These are phyloP conservation scores for Filosporella fistucella DNA, from an alignment of 495 filamentous ascomycete genomes.

Conservation along the genomic window DNA sequence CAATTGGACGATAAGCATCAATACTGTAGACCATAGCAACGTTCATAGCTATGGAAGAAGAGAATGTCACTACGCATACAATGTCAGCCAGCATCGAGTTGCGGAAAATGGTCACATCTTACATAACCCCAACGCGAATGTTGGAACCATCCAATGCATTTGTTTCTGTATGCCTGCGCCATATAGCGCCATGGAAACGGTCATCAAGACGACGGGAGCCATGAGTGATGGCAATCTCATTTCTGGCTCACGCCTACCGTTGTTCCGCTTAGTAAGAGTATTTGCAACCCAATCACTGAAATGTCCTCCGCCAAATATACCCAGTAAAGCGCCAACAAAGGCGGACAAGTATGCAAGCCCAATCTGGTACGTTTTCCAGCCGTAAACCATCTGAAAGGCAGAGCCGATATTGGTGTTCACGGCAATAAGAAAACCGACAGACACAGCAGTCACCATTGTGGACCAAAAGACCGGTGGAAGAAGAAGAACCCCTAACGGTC, in stretches of 20 bases:
- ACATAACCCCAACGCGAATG: slow-evolving; percentile 12
- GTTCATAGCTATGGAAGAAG: slow-evolving; percentile 46
- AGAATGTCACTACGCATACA: too few species aligned
- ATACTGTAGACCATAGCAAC: slow-evolving; percentile 47
- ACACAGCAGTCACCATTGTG: slow-evolving; percentile 40
- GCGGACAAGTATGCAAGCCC: slow-evolving; percentile 39
- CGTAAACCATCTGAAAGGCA: slow-evolving; percentile 37
- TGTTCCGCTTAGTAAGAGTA: slow-evolving; percentile 49
- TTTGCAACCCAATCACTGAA: slow-evolving; percentile 57
- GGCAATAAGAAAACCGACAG: slow-evolving; percentile 47
- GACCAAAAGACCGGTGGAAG: slow-evolving; percentile 47
- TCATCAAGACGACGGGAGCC: not conserved
- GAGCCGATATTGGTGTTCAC: slow-evolving; percentile 43
- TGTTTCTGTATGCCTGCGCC: not conserved
- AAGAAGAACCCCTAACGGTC: slow-evolving; percentile 38
- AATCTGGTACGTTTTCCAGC: slow-evolving; percentile 20
- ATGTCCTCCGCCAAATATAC: slow-evolving; percentile 52
- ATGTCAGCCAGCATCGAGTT: too few species aligned
- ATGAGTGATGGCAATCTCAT: slow-evolving; percentile 60
- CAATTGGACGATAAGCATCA: slow-evolving; percentile 47
- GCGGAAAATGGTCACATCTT: too few species aligned
- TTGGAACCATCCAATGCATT: slow-evolving; percentile 6
- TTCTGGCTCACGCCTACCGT: slow-evolving; percentile 64
- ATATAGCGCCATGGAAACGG: not conserved
- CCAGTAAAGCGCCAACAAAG: slow-evolving; percentile 49